Evolutionary conservation across 108 stramenopile species (phyloP).

Genomic region (Pseudonitzschia pungens): DNA sequence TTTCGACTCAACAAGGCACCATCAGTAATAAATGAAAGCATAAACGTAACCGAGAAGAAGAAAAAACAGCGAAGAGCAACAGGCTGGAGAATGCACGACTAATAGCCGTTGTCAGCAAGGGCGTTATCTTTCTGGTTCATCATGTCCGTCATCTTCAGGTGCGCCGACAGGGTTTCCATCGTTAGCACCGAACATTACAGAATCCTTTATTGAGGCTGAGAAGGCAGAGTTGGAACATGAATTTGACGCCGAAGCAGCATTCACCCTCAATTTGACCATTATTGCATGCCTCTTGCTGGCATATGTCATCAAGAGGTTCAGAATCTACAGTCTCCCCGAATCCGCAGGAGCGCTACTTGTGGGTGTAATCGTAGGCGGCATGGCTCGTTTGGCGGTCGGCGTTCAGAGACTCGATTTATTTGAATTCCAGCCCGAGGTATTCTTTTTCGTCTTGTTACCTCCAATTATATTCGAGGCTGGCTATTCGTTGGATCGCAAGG

Average conservation of each 20-base stretch:
- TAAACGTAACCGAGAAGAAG: not conserved
- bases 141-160: conserved; percentile 4
- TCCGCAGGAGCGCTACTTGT: conserved; percentile 76
- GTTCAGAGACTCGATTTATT: conserved; percentile 56
- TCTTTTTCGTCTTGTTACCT: conserved; percentile 95
- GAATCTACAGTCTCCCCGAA: conserved; percentile 80
- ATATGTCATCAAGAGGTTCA: conserved; percentile 70
- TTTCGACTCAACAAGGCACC: too few relatives aligned
- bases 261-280: conserved; percentile 72
- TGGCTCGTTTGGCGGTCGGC: conserved; percentile 60
- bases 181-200: conserved; percentile 22
- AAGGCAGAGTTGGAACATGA: conserved; percentile 68
- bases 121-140: not conserved
- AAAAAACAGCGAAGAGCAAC: not conserved
- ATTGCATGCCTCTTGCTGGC: conserved; percentile 76
- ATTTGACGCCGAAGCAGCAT: conserved; percentile 72
- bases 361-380: conserved; percentile 76
- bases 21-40: too few relatives aligned
- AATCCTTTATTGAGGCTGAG: conserved; percentile 37
- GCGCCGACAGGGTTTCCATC: conserved; percentile 14
- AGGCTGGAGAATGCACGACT: not conserved
- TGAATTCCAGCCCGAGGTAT: conserved; percentile 89
- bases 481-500: conserved; percentile 82
- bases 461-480: conserved; percentile 99
- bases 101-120: not conserved